Conservation (phyloP, 768 basidiomycete species). For the Termitomyces sp. region DNA sequence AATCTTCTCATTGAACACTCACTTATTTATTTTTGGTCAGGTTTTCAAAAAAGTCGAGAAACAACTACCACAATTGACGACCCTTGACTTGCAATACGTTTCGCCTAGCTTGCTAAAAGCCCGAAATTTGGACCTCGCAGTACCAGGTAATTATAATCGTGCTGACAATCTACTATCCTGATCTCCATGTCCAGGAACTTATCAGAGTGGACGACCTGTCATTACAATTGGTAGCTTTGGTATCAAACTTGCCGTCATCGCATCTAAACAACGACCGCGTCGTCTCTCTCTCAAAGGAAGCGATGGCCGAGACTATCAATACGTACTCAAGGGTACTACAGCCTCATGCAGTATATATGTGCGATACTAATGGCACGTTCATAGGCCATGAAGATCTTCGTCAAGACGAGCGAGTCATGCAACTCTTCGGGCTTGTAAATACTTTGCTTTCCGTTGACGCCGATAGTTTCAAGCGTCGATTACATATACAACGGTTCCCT, state of each 20-base stretch:
- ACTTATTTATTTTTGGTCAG: slow-evolving; percentile 28
- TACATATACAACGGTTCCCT: slow-evolving; percentile 90
- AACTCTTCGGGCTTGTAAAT: slow-evolving; percentile 95
- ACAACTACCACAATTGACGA: slow-evolving; percentile 81
- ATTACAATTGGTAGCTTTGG: slow-evolving; percentile 82
- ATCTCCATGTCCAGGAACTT: slow-evolving; percentile 57
- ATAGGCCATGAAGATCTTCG: slow-evolving; percentile 96
- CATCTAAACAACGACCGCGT: slow-evolving; percentile 94
- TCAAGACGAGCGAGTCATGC: slow-evolving; percentile 99
- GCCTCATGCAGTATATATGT: neutral
- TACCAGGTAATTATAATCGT: slow-evolving; percentile 59
- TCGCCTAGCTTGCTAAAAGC: slow-evolving; percentile 89
- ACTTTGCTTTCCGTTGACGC: slow-evolving; percentile 90
- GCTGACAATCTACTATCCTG: neutral
- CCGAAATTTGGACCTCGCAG: slow-evolving; percentile 88
- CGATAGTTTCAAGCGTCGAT: slow-evolving; percentile 90
- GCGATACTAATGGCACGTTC: neutral
- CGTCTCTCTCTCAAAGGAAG: slow-evolving; percentile 81
- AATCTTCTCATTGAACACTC: neutral
- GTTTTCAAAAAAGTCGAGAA: slow-evolving; percentile 97
- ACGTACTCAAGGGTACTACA: slow-evolving; percentile 73
- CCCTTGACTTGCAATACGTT: slow-evolving; percentile 94
- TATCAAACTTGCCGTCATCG: slow-evolving; percentile 87
- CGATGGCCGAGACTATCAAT: slow-evolving; percentile 93
- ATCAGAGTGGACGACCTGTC: slow-evolving; percentile 81